Evolutionary conservation across 345 rosid species (phyloP), one percentile per base, ranked within the genome.

Genomic region (Trapa incisa): DNA sequence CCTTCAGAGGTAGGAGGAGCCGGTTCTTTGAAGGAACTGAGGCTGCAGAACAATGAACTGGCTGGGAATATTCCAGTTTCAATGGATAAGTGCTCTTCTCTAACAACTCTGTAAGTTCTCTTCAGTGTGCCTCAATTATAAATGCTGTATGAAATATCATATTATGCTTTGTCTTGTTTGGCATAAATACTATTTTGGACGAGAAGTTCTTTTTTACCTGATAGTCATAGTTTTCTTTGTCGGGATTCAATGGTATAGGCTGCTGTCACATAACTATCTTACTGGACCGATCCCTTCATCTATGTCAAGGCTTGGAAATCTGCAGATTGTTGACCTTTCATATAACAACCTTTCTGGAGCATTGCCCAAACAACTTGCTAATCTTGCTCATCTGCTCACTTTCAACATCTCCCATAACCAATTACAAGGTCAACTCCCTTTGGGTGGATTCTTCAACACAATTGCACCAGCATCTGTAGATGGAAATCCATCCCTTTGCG

Each of bases 391-490:
- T 64, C 86, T 93, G 36, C 69, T 53, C 41, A 73, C 81, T 63
- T 93, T 93, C 85, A 93, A 93, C 83, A 87, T 93, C 70, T 88
- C 97, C 14, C 89, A 90, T 76, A 93, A 93, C 84, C 74, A 79
- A 63, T 72, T 93, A 61, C 83, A 76, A 68, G 98, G 97, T 12
- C 94, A 88, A 63, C 86, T 93, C 50, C 98, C 98, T 70, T 76
- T 88, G 13, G 96, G 96, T 38, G 87, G 85, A 42, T 83, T 93
- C 70, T 93, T 93, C 70, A 93, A 90, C 77, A 82, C 89, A 60
- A 80, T 93, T 63, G 75, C 92, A 2, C 89, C 97, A 7, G 73
- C 73, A 47, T 86, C 97, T 1, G 87, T 93, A 65, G 75, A 76
- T 42, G 88, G 86, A 33, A 93, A 93, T 79, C 91, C 92, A 1